Evolutionary conservation across 345 rosid species (phyloP).

Genomic region (Durio zibethinus): DNA sequence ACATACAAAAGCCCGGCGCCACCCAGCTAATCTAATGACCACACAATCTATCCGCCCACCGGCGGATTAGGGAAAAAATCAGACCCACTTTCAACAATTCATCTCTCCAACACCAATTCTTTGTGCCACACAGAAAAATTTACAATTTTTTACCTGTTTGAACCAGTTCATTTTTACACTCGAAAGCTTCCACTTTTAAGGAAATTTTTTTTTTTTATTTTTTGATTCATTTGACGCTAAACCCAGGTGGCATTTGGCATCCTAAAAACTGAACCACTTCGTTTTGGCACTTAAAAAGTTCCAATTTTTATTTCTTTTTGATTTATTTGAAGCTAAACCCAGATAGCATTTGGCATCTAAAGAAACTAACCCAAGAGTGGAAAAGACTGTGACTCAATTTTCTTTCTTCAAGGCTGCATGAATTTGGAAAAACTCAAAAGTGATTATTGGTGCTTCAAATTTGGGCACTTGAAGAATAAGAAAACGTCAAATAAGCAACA

Average conservation of each 20-base stretch:
- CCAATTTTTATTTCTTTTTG: neutral
- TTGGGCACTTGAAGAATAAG: conserved; percentile 35
- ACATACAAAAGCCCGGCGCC: neutral
- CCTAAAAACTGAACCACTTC: neutral
- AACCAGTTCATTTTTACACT: neutral
- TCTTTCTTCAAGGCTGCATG: conserved; percentile 50
- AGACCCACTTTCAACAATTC: neutral
- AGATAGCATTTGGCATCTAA: neutral
- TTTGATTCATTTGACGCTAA: neutral
- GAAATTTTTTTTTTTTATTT: no score
- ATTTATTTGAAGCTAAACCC: neutral
- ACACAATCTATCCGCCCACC: conserved; percentile 7
- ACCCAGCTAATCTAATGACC: conserved; percentile 18
- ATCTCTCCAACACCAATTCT: neutral
- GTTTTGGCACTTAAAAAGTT: neutral
- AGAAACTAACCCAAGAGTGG: neutral
- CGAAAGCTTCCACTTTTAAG: neutral
- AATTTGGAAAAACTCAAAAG: conserved; percentile 32
- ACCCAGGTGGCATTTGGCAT: conserved; percentile 1
- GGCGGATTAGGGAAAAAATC: conserved; percentile 13
- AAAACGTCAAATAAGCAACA: conserved; percentile 26
- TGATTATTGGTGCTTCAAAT: conserved; percentile 33
- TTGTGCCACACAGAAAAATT: neutral
- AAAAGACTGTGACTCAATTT: neutral
- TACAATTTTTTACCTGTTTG: neutral